Evolutionary conservation across 148 eudicot species (phyloP), one percentile per base, ranked within the genome.

Genomic region (Oxyria digyna): DNA sequence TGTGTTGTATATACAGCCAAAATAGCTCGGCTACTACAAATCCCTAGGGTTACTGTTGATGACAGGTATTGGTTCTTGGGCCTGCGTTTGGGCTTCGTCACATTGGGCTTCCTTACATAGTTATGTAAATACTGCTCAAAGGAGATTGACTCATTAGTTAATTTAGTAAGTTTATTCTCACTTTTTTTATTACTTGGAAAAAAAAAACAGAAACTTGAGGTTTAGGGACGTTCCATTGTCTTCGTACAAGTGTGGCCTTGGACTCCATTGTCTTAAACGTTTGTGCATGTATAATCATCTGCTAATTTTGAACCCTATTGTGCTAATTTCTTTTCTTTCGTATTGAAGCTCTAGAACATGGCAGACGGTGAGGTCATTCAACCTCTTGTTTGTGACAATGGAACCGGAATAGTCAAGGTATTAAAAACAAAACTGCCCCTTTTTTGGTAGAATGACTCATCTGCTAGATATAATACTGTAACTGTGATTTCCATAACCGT

Each of bases 361-460:
- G 67, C 67, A 2, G 67, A 64, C 67, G 67, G 41, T 64, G 67
- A 64, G 23, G 67, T 32, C 23, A 64, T 64, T 24, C 67, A 64
- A 37, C 67, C 67, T 32, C 67, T 64, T 64, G 67, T 64, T 20
- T 64, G 67, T 64, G 67, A 64, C 67, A n/a, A n/a, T n/a, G n/a
- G n/a, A n/a, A n/a, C n/a, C n/a, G n/a, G n/a, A n/a, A n/a, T n/a
- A n/a, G n/a, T 64, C 67, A 64, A 64, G 67, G 67, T 64, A 64
- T 37, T 0, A 14, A 15, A 14, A 12, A 4, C 41, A n/a, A 37
- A 64, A 54, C 14, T 32, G n/a, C 1, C 8, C 42, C 13, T 54
- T 23, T 54, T 24, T 23, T 0, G 32, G 62, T 3, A 7, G 17
- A 9, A 4, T 24, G 15, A 24, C 31, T 23, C 0, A 54, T 65